A percentile compares a stretch with the other conserved stretches of the same genome.
phyloP scores from a whole-genome alignment of 768 basidiomycete species.

The Xerocomus potaroensis region DNA sequence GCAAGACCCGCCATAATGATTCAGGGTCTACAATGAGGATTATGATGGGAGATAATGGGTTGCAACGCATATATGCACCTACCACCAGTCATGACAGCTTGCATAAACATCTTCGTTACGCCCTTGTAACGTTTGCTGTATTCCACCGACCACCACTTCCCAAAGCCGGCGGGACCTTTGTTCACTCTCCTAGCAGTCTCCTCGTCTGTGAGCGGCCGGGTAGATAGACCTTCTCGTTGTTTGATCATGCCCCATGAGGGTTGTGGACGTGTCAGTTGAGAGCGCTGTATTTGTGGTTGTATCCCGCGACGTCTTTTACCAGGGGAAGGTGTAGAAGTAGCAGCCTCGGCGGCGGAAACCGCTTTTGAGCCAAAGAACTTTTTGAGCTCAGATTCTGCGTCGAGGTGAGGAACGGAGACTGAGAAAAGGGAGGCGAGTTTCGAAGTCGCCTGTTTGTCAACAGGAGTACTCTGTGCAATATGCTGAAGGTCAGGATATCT shows the following conservation, averaged over 20 bases:
- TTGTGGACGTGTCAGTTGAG: slow-evolving; percentile 74
- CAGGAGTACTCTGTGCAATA: slow-evolving; percentile 19
- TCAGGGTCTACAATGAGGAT: slow-evolving; percentile 57
- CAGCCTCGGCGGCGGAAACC: slow-evolving; percentile 55
- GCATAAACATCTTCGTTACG: slow-evolving; percentile 75
- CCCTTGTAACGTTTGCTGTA: slow-evolving; percentile 84
- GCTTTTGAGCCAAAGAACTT: slow-evolving; percentile 94
- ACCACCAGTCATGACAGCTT: slow-evolving; percentile 80
- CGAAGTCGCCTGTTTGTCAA: slow-evolving; percentile 27
- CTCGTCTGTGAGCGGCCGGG: slow-evolving; percentile 50
- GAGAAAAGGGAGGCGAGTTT: slow-evolving; percentile 57
- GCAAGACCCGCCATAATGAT: slow-evolving; percentile 70
- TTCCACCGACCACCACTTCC: slow-evolving; percentile 87
- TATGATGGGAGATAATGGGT: not conserved
- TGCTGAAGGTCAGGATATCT: slow-evolving; percentile 55
- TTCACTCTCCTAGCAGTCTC: slow-evolving; percentile 47
- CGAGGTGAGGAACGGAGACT: slow-evolving; percentile 78
- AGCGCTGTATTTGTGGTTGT: slow-evolving; percentile 43
- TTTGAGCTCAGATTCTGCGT: slow-evolving; percentile 86
- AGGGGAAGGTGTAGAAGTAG: slow-evolving; percentile 32
- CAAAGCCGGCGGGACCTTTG: slow-evolving; percentile 43
- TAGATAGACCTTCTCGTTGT: slow-evolving; percentile 67
- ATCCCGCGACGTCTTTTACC: slow-evolving; percentile 35
- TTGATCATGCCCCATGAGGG: slow-evolving; percentile 70
- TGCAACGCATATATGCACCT: slow-evolving; percentile 19